Base-by-base conservation (phyloP, 371 early-diverging fungal species). In the Blakeslea trispora region DNA sequence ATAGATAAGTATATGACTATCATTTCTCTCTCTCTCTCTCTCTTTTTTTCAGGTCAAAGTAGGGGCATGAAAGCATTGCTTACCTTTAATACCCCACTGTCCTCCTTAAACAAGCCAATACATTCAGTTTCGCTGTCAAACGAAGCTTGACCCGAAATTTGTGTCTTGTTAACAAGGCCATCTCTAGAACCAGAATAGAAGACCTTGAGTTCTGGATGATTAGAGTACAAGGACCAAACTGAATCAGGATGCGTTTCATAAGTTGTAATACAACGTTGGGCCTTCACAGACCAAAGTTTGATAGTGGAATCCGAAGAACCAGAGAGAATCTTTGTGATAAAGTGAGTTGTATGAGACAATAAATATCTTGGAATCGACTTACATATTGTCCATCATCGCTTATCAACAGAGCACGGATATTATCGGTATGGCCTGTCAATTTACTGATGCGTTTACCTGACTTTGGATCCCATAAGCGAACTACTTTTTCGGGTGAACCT, bases 131-230 rank as follows among this genome's bases (percentile, higher is more conserved):
- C 82, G 7, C 71, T 66, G 17, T 77, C 79, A 34, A 58, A 59
- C 28, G 74, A 70, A 4, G 60, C 57, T 35, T 71, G 70, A 15
- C 74, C 75, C 8, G 68, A 55, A 18, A 77, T 61, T 44, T 80
- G 67, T 4, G 89, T 88, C 52, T 91, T 95, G 11, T 91, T 91
- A 11, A 98, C 91, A 50, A 90, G 64, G 9, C 98, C 98, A 68
- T 95, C 95, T 53, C 90, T 83, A 24, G 92, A 87, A 5, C 95
- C 97, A 15, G 94, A 90, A 74, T 94, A 95, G 67, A 97, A 98
- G 4, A 88, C 88, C 31, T 83, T 81, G 59, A 97, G 76, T 24
- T 86, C 82, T 19, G 96, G 92, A 63, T 93, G 87, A 46, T 84
- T 80, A 7, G 96, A 91, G 59, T 83, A 85, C 21, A 98, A 73